These are phyloP conservation scores for Rutidosis leptorrhynchoides DNA, from an alignment of 129 eudicot species.

Conservation along the genomic window DNA sequence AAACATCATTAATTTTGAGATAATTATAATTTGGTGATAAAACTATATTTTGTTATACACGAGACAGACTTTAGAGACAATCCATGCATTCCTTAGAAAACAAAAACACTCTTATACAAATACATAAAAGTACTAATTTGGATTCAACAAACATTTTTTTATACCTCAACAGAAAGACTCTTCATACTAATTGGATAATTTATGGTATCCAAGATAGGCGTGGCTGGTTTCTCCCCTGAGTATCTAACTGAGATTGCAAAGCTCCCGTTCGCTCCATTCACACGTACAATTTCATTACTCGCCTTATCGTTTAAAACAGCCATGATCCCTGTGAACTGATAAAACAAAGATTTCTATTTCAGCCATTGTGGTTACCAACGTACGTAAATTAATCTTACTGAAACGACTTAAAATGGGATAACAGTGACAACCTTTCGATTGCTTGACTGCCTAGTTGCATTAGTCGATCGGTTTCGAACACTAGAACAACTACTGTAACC, in stretches of 20 bases:
- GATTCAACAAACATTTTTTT: background rate
- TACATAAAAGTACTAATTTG: background rate
- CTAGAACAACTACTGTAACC: background rate
- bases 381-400: background rate
- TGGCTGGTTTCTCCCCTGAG: constrained; percentile 44
- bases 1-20: no score
- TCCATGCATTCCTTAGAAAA: background rate
- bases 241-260: constrained; percentile 19
- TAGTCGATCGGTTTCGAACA: background rate
- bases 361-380: background rate
- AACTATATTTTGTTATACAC: no score
- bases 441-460: background rate
- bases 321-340: constrained; percentile 5
- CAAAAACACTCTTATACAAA: no score
- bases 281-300: background rate
- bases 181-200: constrained; percentile 46
- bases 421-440: constrained; percentile 10
- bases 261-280: background rate
- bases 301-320: constrained; percentile 13
- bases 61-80: background rate
- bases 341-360: background rate
- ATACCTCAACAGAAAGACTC: constrained; percentile 48
- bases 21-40: no score
- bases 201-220: constrained; percentile 58
- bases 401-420: background rate